These are phyloP conservation scores for Hippophae tibetana DNA, from an alignment of 306 rosid genomes.

Conservation along the genomic window DNA sequence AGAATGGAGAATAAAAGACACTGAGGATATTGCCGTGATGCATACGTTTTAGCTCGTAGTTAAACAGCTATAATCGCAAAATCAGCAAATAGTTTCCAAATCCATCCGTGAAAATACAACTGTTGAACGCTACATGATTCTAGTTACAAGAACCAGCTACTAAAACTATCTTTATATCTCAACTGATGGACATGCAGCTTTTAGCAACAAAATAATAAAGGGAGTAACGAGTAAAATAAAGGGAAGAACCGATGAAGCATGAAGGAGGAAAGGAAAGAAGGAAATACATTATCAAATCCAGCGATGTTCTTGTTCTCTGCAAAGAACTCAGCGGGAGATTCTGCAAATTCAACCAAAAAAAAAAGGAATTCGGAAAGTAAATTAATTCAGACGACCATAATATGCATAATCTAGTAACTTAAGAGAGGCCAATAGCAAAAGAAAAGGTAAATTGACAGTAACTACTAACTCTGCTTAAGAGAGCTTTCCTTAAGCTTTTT, in stretches of 20 bases:
- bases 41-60: not conserved
- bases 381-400: not conserved
- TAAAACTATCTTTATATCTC: too few species aligned
- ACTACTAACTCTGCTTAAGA: conserved; percentile 65
- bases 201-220: not conserved
- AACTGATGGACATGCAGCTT: too few species aligned
- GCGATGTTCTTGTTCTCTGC: conserved; percentile 97
- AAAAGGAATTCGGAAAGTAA: not conserved
- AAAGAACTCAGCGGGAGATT: conserved; percentile 93
- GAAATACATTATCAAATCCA: conserved; percentile 75
- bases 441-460: too few species aligned
- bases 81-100: too few species aligned
- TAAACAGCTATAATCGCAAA: too few species aligned
- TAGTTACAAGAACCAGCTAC: too few species aligned
- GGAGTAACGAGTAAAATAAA: not conserved
- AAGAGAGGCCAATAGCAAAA: conserved; percentile 4
- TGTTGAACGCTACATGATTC: too few species aligned
- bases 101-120: too few species aligned
- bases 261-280: not conserved
- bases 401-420: not conserved
- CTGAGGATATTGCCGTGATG: not conserved
- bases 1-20: not conserved
- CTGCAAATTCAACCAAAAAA: conserved; percentile 22
- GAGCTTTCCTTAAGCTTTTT: conserved; percentile 59
- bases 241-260: not conserved